A percentile compares a stretch with the other conserved stretches of the same genome.
Evolutionary conservation across 495 filamentous ascomycete genomes (phyloP).

Genomic region (Podospora comata): DNA sequence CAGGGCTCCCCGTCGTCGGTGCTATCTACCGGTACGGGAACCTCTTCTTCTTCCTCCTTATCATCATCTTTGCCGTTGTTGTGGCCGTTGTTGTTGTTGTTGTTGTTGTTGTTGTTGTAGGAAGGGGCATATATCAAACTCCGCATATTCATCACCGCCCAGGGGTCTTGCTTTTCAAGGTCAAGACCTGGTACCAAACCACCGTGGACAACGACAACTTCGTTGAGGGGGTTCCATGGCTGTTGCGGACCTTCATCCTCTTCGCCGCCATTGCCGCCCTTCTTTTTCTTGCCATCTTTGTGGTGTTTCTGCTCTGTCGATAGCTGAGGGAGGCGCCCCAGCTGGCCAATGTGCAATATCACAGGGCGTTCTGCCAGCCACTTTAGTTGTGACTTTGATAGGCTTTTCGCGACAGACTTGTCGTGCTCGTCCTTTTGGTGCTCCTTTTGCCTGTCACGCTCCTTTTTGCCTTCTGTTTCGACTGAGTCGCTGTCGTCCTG

Average conservation of each 20-base stretch:
- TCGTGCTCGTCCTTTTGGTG: constrained; percentile 29
- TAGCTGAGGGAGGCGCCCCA: constrained; percentile 26
- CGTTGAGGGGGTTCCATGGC: constrained; percentile 44
- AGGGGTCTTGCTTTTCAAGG: constrained; percentile 72
- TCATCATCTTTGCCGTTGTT: neutral
- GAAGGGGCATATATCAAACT: constrained; percentile 50
- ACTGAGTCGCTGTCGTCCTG: constrained; percentile 16
- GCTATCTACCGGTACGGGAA: constrained; percentile 50
- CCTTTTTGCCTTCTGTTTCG: constrained; percentile 25
- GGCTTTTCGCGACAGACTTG: constrained; percentile 35
- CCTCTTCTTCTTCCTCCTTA: constrained; percentile 2
- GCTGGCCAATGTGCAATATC: constrained; percentile 63
- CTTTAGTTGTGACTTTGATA: constrained; percentile 52
- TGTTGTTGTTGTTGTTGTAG: constrained; percentile 8
- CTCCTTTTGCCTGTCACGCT: constrained; percentile 26
- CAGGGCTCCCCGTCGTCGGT: constrained; percentile 59
- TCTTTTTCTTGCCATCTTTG: neutral
- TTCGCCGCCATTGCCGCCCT: neutral
- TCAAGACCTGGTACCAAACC: constrained; percentile 73
- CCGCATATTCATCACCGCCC: constrained; percentile 87
- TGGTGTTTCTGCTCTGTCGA: constrained; percentile 11
- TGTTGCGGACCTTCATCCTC: constrained; percentile 23
- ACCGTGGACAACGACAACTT: constrained; percentile 76
- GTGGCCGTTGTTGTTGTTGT: neutral
- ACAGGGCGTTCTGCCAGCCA: constrained; percentile 72